Conservation (phyloP, 768 basidiomycete species). For the Tulasnella sp. region DNA sequence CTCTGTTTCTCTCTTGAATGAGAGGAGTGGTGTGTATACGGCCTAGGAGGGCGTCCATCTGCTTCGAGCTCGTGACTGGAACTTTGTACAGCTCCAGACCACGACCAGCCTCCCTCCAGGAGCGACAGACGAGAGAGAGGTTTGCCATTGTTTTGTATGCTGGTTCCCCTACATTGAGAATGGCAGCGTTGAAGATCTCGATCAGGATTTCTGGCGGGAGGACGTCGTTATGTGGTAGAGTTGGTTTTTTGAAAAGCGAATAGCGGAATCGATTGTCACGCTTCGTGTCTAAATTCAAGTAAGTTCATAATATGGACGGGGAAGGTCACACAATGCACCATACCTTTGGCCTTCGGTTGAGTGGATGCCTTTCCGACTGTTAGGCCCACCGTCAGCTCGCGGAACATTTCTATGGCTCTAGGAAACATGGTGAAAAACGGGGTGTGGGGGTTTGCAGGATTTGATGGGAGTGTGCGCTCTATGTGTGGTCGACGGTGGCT, state of each 20-base stretch:
- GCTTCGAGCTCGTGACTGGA: neutral
- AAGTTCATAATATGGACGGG: no score
- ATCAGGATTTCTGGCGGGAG: neutral
- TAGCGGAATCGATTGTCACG: neutral
- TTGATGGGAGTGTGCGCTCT: neutral
- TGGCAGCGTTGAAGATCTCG: neutral
- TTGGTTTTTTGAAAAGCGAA: neutral
- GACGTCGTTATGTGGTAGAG: neutral
- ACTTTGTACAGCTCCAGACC: neutral
- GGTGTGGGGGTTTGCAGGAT: neutral
- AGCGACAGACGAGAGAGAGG: neutral
- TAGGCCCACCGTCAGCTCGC: neutral
- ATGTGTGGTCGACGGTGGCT: neutral
- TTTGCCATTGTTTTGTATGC: neutral
- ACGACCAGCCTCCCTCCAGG: neutral
- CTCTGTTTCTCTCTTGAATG: neutral
- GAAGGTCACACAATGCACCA: no score
- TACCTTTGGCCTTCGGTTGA: no score
- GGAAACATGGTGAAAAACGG: neutral
- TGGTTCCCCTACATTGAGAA: neutral
- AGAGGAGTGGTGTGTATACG: neutral
- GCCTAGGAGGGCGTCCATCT: neutral
- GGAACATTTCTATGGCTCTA: neutral
- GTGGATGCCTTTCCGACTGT: no score
- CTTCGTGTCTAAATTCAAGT: neutral